These are phyloP conservation scores for Trichophyton simii DNA, from an alignment of 2,329 filamentous ascomycete species.

Conservation along the genomic window DNA sequence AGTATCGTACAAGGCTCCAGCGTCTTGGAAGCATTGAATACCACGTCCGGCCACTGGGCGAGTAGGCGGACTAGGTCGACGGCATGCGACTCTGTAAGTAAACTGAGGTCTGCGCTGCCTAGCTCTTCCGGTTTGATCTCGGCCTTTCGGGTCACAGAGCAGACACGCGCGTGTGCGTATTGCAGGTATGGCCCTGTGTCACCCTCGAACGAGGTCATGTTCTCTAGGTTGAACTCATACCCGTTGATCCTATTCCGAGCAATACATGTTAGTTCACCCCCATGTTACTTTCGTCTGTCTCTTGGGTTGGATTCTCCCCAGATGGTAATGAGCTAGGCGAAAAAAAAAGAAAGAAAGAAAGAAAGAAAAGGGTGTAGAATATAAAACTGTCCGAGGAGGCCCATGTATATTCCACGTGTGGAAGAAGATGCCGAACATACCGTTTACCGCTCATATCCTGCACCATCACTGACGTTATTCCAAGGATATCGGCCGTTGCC, in stretches of 20 bases:
- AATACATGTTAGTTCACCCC: not conserved
- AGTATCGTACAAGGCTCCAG: constrained; percentile 56
- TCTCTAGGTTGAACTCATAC: constrained; percentile 53
- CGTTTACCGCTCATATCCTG: constrained; percentile 96
- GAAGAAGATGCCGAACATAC: constrained; percentile 32
- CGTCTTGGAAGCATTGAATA: constrained; percentile 50
- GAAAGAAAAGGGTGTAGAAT: not conserved
- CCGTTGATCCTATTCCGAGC: constrained; percentile 41
- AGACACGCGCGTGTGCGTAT: constrained; percentile 50
- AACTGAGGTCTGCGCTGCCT: constrained; percentile 43
- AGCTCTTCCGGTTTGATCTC: constrained; percentile 37
- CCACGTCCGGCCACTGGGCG: constrained; percentile 53
- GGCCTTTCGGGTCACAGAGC: constrained; percentile 48
- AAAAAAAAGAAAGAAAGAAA: not conserved
- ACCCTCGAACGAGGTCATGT: constrained; percentile 54
- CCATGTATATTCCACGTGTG: constrained; percentile 2
- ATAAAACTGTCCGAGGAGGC: not conserved
- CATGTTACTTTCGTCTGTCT: no score
- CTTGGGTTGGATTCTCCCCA: no score
- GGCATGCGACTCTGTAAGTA: constrained; percentile 51
- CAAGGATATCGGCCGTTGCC: constrained; percentile 70
- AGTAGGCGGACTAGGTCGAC: constrained; percentile 49
- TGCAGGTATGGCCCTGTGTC: constrained; percentile 55
- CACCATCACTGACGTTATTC: constrained; percentile 92
- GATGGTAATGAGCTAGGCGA: not conserved